Percentiles rank a stretch among this genome's conserved stretches.
phyloP scores from a whole-genome alignment of 768 basidiomycete species.

The Guyanaporus albipodus region DNA sequence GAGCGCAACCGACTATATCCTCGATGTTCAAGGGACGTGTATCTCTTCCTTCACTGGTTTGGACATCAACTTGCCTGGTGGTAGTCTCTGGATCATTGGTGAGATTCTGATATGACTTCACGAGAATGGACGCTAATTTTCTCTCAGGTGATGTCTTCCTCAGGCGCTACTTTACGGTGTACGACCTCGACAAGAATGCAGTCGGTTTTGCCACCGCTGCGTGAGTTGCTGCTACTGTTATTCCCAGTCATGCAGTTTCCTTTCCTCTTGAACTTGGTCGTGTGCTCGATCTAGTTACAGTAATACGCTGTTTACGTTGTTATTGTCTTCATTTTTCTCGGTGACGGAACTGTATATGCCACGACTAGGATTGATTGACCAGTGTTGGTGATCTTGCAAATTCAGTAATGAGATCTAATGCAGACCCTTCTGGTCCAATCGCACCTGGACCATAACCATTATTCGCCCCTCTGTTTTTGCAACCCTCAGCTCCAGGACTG shows the following conservation, averaged over 20 bases:
- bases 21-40: conserved; percentile 89
- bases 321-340: too few relatives aligned
- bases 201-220: conserved; percentile 73
- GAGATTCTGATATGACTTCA: conserved; percentile 16
- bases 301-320: too few relatives aligned
- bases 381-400: not conserved
- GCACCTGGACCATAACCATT: too few relatives aligned
- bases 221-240: conserved; percentile 14
- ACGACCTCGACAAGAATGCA: conserved; percentile 71
- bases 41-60: conserved; percentile 90
- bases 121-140: conserved; percentile 6
- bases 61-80: conserved; percentile 81
- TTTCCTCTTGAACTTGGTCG: not conserved
- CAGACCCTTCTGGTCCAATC: too few relatives aligned
- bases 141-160: conserved; percentile 80
- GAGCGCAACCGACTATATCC: conserved; percentile 82
- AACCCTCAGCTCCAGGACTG: too few relatives aligned
- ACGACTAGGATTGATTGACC: too few relatives aligned
- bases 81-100: conserved; percentile 89
- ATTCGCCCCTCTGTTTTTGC: too few relatives aligned
- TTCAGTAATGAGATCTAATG: not conserved
- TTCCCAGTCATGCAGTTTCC: not conserved
- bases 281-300: conserved; percentile 17
- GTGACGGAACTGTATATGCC: not conserved
- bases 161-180: conserved; percentile 89